A percentile compares a stretch with the other conserved stretches of the same genome.
Conservation (phyloP, 1,284 basidiomycete species). For the Peniophora sp. region DNA sequence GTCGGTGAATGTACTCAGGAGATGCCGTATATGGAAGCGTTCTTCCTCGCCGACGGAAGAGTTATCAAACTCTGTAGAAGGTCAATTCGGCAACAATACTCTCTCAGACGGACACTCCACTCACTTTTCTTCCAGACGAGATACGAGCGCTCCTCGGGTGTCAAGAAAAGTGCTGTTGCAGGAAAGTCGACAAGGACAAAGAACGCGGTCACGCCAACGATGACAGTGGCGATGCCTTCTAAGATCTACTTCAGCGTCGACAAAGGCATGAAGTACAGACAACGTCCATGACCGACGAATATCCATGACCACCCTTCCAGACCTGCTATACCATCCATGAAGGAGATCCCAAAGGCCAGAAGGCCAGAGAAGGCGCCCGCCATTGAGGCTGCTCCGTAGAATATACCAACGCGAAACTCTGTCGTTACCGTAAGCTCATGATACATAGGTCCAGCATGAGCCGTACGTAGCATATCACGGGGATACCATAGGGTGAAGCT, state of each 20-base stretch:
- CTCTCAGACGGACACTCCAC: slow-evolving; percentile 9
- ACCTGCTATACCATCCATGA: slow-evolving; percentile 32
- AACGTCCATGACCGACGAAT: slow-evolving; percentile 27
- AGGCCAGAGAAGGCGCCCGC: slow-evolving; percentile 31
- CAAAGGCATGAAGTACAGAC: slow-evolving; percentile 1
- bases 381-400: slow-evolving; percentile 27
- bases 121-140: slow-evolving; percentile 55
- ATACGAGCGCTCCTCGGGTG: slow-evolving; percentile 49
- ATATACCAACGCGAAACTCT: slow-evolving; percentile 23
- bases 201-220: slow-evolving; percentile 35
- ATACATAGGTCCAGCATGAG: no score
- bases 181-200: slow-evolving; percentile 55
- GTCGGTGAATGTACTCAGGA: slow-evolving; percentile 46
- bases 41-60: slow-evolving; percentile 63
- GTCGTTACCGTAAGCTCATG: no score
- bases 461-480: slow-evolving; percentile 20
- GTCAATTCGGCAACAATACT: background rate
- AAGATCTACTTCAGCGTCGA: slow-evolving; percentile 30
- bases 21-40: slow-evolving; percentile 42
- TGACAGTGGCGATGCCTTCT: slow-evolving; percentile 45
- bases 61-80: slow-evolving; percentile 46
- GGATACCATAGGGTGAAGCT: slow-evolving; percentile 28
- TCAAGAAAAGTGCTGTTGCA: slow-evolving; percentile 46
- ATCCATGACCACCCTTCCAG: slow-evolving; percentile 38
- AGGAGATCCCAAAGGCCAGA: slow-evolving; percentile 33